Evolutionary conservation across 768 basidiomycete genomes (phyloP), one percentile per base, ranked within the genome.

Genomic region (Hydnomerulius pinastri): DNA sequence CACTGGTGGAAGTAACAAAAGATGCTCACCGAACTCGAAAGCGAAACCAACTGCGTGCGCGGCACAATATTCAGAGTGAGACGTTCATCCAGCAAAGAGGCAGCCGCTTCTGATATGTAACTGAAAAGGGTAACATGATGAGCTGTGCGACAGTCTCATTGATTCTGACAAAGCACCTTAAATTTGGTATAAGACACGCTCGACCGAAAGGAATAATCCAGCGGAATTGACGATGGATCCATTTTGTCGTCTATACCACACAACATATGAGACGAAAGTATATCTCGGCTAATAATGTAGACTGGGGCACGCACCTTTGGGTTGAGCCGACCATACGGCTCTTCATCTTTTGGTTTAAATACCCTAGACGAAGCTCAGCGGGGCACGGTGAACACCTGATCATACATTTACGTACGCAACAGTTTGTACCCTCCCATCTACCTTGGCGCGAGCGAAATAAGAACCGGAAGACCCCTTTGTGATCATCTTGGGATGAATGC

Each of bases 151-250:
- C n/a, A 23, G 9, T 44, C 20, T 13, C 36, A 46, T 1, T 27
- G 20, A 50, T 11, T 2, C 18, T 40, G 48, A 29, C 56, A 20
- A 48, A 54, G 33, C 54, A 87, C 89, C 90, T 92, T 23, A 93
- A 73, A 67, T 94, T 92, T 21, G 92, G 92, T 63, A 94, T 90
- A 45, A 95, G 79, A 61, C 91, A 96, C 18, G 87, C 81, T 29
- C 93, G 78, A 12, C 93, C 93, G 64, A 95, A 95, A 23, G 91
- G 91, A 59, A 93, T 90, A 46, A 93, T 83, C 87, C 87, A 92
- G 51, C 87, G 80, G 61, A 92, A 86, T 64, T 93, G 87, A 55
- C 90, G 80, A 70, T 92, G 91, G 24, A 92, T 71, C 90, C 91
- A 92, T 77, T 92, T 92, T 23, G 86, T 90, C 2, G 90, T 92